These are phyloP conservation scores for Aspergillus steynii DNA, from an alignment of 495 filamentous ascomycete genomes.

Conservation along the genomic window DNA sequence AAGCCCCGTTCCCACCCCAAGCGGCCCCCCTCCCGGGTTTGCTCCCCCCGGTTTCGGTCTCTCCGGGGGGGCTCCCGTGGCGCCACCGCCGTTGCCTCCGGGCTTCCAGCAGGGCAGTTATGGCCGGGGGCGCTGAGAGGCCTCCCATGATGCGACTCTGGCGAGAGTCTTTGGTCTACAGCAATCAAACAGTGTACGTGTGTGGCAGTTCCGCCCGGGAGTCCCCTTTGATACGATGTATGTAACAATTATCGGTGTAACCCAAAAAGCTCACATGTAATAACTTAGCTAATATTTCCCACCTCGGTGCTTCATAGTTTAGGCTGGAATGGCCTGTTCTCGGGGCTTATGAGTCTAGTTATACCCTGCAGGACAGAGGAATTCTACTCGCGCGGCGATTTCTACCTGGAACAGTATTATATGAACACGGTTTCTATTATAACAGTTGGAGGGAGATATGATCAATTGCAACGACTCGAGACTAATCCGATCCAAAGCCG, in stretches of 20 bases:
- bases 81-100: slow-evolving; percentile 46
- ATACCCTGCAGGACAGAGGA: not conserved
- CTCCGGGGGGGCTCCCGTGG: slow-evolving; percentile 31
- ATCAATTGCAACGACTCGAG: not conserved
- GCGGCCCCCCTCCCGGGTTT: slow-evolving; percentile 55
- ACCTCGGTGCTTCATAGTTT: not conserved
- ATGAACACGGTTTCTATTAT: not conserved
- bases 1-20: slow-evolving; percentile 37
- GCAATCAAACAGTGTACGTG: slow-evolving; percentile 8
- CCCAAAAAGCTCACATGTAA: not conserved
- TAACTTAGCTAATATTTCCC: not conserved
- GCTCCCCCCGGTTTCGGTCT: slow-evolving; percentile 55
- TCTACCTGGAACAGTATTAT: not conserved
- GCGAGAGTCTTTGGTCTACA: slow-evolving; percentile 2
- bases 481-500: not conserved
- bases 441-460: not conserved
- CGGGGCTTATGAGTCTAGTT: not conserved
- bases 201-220: slow-evolving; percentile 9
- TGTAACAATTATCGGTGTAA: not conserved
- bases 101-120: slow-evolving; percentile 54
- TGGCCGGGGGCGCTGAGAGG: slow-evolving; percentile 41
- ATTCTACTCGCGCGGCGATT: not conserved
- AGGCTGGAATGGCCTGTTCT: not conserved
- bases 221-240: not conserved
- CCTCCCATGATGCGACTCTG: not conserved